Evolutionary conservation across 768 basidiomycete genomes (phyloP).

Genomic region (Clavulina sp.): DNA sequence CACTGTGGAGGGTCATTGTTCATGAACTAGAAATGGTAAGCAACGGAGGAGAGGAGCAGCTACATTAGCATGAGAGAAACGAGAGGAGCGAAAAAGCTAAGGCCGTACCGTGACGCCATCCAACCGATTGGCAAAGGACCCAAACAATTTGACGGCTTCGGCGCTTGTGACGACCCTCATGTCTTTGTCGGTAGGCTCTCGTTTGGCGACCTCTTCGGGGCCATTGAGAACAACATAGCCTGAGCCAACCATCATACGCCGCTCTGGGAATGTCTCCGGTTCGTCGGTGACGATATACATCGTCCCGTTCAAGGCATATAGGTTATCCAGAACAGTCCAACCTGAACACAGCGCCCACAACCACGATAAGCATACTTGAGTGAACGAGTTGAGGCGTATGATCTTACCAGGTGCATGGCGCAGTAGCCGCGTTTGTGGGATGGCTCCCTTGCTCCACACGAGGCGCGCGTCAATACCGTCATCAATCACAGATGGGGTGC

Average conservation of each 20-base stretch:
- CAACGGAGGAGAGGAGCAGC: too few species aligned
- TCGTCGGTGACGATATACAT: conserved; percentile 61
- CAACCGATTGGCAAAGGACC: conserved; percentile 50
- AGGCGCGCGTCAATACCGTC: background rate
- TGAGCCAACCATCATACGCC: conserved; percentile 53
- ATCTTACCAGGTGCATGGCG: conserved; percentile 6
- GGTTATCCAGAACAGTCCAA: conserved; percentile 23
- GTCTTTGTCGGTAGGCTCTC: conserved; percentile 62
- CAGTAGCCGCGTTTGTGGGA: conserved; percentile 1
- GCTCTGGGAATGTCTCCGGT: conserved; percentile 45
- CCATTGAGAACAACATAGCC: conserved; percentile 42
- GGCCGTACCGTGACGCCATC: conserved; percentile 53
- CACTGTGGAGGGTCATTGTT: conserved; percentile 75
- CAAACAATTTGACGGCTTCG: conserved; percentile 53
- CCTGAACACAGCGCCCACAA: conserved; percentile 12
- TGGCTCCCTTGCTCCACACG: background rate
- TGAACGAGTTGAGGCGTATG: background rate
- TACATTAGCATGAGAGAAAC: background rate
- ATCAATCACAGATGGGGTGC: background rate
- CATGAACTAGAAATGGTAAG: conserved; percentile 60
- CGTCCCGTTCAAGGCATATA: conserved; percentile 23
- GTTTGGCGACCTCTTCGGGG: conserved; percentile 32
- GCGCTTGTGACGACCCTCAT: conserved; percentile 55
- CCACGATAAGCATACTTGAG: background rate
- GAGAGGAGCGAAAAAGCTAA: background rate